Conservation (phyloP, 345 rosid genomes). For the Dimocarpus longan region DNA sequence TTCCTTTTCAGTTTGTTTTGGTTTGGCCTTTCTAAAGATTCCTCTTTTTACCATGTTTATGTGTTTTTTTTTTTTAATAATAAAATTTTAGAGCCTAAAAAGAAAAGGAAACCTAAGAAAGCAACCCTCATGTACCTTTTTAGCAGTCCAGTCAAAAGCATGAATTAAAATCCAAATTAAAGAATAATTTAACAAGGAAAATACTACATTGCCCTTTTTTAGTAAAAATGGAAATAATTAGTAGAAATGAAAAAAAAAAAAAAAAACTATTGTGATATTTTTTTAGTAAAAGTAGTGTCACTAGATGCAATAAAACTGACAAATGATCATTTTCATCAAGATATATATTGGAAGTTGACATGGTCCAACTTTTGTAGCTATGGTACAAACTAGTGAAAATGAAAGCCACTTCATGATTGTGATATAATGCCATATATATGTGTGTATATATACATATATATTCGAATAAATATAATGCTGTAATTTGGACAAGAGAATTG, state of each 20-base stretch:
- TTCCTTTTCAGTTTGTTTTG: not conserved
- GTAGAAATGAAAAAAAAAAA: too few relatives aligned
- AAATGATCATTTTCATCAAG: not conserved
- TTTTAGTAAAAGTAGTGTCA: not conserved
- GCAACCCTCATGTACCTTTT: not conserved
- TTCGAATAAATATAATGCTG: not conserved
- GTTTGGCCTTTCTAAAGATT: slow-evolving; percentile 3
- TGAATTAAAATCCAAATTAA: not conserved
- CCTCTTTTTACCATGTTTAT: slow-evolving; percentile 8
- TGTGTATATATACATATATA: too few relatives aligned
- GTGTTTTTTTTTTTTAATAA: too few relatives aligned
- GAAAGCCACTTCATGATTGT: slow-evolving; percentile 4
- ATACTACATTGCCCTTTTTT: not conserved
- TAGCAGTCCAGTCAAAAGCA: slow-evolving; percentile 3
- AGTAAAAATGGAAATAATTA: too few relatives aligned
- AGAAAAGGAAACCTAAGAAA: not conserved
- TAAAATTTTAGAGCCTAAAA: not conserved
- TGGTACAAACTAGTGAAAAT: not conserved
- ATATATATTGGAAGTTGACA: not conserved
- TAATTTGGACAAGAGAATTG: not conserved
- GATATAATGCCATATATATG: not conserved
- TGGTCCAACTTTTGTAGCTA: not conserved
- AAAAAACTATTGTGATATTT: too few relatives aligned
- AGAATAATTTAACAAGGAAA: not conserved
- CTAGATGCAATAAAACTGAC: not conserved